Evolutionary conservation across 768 basidiomycete genomes (phyloP).

Genomic region (Leccinum longicurvipes): DNA sequence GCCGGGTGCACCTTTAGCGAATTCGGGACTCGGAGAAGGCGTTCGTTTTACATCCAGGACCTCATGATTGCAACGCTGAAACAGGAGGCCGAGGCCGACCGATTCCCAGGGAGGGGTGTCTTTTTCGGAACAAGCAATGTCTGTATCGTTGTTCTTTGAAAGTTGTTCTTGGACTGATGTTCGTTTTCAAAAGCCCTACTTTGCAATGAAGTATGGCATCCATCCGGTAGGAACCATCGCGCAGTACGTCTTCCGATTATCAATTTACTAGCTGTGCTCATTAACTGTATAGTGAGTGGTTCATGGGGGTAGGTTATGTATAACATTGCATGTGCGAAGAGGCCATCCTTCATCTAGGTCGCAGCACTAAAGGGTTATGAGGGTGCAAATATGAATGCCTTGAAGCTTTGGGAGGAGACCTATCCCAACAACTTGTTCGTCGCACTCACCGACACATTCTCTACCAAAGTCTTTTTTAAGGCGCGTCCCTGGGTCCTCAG

Average conservation of each 20-base stretch:
- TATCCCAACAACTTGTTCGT: constrained; percentile 57
- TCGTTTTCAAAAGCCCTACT: constrained; percentile 54
- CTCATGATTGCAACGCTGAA: constrained; percentile 67
- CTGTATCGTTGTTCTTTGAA: constrained; percentile 15
- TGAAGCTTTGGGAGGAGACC: constrained; percentile 85
- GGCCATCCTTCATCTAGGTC: constrained; percentile 42
- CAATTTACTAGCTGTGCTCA: constrained; percentile 1
- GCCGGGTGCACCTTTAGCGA: constrained; percentile 75
- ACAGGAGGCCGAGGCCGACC: constrained; percentile 62
- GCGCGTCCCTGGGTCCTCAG: constrained; percentile 34
- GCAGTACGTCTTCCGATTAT: constrained; percentile 53
- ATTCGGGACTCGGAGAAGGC: constrained; percentile 81
- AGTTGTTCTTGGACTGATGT: neutral
- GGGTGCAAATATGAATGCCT: constrained; percentile 63
- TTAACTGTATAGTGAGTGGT: constrained; percentile 66
- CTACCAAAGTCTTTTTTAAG: constrained; percentile 80
- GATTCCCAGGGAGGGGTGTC: constrained; percentile 46
- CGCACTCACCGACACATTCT: constrained; percentile 95
- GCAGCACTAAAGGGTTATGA: constrained; percentile 85
- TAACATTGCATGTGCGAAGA: neutral
- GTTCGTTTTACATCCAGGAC: constrained; percentile 74
- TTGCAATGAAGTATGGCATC: constrained; percentile 74
- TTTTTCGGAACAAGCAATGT: constrained; percentile 85
- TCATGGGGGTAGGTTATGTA: constrained; percentile 66
- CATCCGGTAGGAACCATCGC: constrained; percentile 78